phyloP scores from a whole-genome alignment of 768 basidiomycete genomes.

The Mycena sanguinolenta region DNA sequence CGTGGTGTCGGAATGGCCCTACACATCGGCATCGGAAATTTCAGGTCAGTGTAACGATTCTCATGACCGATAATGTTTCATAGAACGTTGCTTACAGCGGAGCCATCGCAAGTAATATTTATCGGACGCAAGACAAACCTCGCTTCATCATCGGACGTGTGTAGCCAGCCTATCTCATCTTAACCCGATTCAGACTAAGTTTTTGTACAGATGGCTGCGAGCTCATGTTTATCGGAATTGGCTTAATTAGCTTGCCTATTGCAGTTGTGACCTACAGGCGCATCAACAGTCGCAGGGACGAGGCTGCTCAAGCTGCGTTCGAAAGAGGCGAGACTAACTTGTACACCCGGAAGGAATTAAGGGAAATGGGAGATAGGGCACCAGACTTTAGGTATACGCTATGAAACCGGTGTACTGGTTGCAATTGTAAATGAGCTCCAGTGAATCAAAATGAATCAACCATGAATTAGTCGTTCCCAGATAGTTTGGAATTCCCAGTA shows the following conservation, averaged over 20 bases:
- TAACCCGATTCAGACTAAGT: neutral
- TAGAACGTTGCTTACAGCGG: constrained; percentile 49
- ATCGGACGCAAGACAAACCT: constrained; percentile 69
- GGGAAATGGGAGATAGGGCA: constrained; percentile 69
- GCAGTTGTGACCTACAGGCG: constrained; percentile 62
- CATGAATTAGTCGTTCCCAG: neutral
- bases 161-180: constrained; percentile 42
- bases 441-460: no score
- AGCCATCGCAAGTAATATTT: constrained; percentile 75
- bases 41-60: constrained; percentile 39
- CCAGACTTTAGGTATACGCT: constrained; percentile 73
- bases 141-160: constrained; percentile 73
- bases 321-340: constrained; percentile 50
- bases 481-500: neutral
- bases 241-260: constrained; percentile 64
- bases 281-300: constrained; percentile 69
- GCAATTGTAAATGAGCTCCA: neutral
- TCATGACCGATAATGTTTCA: neutral
- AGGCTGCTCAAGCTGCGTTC: constrained; percentile 42
- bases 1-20: constrained; percentile 77
- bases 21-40: constrained; percentile 76
- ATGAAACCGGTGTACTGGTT: constrained; percentile 36
- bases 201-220: constrained; percentile 65
- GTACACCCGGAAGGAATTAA: constrained; percentile 52
- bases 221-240: constrained; percentile 78